Evolutionary conservation across 108 stramenopile species (phyloP).

Genomic region (Skeletonema costatum): DNA sequence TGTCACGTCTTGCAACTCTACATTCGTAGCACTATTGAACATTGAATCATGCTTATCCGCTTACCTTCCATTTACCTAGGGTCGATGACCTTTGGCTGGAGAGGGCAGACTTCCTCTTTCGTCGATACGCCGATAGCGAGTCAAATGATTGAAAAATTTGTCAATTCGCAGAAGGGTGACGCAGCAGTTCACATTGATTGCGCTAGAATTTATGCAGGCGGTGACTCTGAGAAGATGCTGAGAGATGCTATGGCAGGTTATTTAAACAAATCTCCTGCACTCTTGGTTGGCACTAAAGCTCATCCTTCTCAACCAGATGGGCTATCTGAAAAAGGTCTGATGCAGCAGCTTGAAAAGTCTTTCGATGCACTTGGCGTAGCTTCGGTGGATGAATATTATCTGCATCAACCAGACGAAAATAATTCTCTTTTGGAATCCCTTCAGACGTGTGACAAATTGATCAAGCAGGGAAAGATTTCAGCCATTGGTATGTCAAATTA

Average conservation of each 20-base stretch:
- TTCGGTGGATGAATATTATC: constrained; percentile 71
- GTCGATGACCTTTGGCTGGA: constrained; percentile 92
- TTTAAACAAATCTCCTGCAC: background rate
- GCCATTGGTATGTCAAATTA: constrained; percentile 85
- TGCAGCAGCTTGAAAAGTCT: constrained; percentile 62
- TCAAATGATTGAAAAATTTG: constrained; percentile 36
- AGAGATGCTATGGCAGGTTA: constrained; percentile 41
- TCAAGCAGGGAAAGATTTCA: constrained; percentile 58
- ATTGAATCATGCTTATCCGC: constrained; percentile 10
- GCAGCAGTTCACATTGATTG: constrained; percentile 62
- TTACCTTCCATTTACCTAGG: constrained; percentile 82
- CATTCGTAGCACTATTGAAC: no score
- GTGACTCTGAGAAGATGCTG: constrained; percentile 75
- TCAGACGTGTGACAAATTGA: constrained; percentile 48
- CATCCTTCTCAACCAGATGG: constrained; percentile 73
- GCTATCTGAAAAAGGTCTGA: constrained; percentile 68
- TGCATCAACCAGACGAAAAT: constrained; percentile 88
- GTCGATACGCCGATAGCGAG: constrained; percentile 43
- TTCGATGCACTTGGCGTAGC: constrained; percentile 56
- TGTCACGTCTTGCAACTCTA: no score
- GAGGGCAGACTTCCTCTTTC: constrained; percentile 66
- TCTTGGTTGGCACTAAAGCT: constrained; percentile 80
- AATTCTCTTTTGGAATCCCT: constrained; percentile 67
- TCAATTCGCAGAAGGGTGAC: constrained; percentile 18
- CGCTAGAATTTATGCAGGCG: constrained; percentile 87